These are phyloP conservation scores for Hypoxylon sp. DNA, from an alignment of 2,329 filamentous ascomycete species.

Conservation along the genomic window DNA sequence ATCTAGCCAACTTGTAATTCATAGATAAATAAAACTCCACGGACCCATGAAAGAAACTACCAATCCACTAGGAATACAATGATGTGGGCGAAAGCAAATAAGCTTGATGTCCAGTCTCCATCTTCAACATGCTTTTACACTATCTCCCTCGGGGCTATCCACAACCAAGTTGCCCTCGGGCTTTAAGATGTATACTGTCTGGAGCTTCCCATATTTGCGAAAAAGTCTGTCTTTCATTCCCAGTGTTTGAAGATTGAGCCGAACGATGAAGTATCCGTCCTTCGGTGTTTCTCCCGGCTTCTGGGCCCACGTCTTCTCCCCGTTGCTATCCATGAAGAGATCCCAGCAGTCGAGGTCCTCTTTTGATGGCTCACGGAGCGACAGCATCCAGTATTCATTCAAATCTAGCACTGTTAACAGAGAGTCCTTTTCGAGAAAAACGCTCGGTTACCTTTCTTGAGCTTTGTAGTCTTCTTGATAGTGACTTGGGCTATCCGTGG, in stretches of 20 bases:
- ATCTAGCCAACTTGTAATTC: too few species aligned
- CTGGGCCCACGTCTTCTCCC: slow-evolving; percentile 15
- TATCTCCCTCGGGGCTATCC: too few species aligned
- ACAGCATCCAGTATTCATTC: slow-evolving; percentile 6
- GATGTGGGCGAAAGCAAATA: too few species aligned
- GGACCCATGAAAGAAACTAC: too few species aligned
- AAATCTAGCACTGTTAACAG: not conserved
- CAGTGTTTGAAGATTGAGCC: slow-evolving; percentile 7
- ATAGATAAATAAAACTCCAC: too few species aligned
- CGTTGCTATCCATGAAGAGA: slow-evolving; percentile 14
- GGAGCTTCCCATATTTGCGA: slow-evolving; percentile 17
- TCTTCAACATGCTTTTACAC: too few species aligned
- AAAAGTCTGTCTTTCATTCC: slow-evolving; percentile 10
- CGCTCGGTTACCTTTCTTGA: slow-evolving; percentile 1
- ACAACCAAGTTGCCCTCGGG: not conserved
- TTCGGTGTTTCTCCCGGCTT: slow-evolving; percentile 4
- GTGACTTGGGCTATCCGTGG: slow-evolving; percentile 4
- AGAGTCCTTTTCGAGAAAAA: too few species aligned
- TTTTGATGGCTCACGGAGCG: not conserved
- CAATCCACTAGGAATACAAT: too few species aligned
- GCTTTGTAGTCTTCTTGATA: slow-evolving; percentile 7
- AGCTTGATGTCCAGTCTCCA: too few species aligned
- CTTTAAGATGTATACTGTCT: slow-evolving; percentile 14
- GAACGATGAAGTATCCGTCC: slow-evolving; percentile 20
- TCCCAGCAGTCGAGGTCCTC: slow-evolving; percentile 15